phyloP scores from a whole-genome alignment of 1,284 basidiomycete species.

The Apiotrichum akiyoshidainum region DNA sequence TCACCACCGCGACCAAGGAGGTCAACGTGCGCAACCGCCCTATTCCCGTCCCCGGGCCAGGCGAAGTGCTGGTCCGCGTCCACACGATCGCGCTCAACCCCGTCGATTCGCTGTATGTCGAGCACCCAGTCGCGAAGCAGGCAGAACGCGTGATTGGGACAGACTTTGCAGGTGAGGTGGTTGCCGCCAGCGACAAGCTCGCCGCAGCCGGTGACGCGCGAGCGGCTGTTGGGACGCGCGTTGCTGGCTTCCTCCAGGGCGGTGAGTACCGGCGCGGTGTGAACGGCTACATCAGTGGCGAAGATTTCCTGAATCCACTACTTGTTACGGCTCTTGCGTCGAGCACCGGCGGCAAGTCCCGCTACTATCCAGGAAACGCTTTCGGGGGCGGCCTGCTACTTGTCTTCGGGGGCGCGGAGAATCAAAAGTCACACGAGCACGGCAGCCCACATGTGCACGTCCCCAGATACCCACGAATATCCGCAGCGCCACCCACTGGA shows the following conservation, averaged over 20 bases:
- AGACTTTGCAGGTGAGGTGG: slow-evolving; percentile 18
- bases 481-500: too few relatives aligned
- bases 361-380: too few relatives aligned
- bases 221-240: background rate
- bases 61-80: slow-evolving; percentile 12
- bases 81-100: slow-evolving; percentile 18
- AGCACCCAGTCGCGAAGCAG: slow-evolving; percentile 2
- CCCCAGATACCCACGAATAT: too few relatives aligned
- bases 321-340: too few relatives aligned
- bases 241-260: slow-evolving; percentile 12
- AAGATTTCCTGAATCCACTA: too few relatives aligned
- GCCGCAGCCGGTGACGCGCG: background rate
- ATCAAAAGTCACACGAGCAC: too few relatives aligned
- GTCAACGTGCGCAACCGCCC: background rate
- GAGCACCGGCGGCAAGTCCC: too few relatives aligned
- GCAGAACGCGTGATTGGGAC: slow-evolving; percentile 10
- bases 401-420: too few relatives aligned
- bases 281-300: too few relatives aligned
- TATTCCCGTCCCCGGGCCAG: background rate
- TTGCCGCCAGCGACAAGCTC: background rate
- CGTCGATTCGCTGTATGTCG: slow-evolving; percentile 11
- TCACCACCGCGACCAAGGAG: background rate
- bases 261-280: background rate
- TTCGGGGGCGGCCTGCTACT: too few relatives aligned
- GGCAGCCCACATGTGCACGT: too few relatives aligned